These are phyloP conservation scores for Cucurbitaria berberidis DNA, from an alignment of 2,329 filamentous ascomycete species.

Conservation along the genomic window DNA sequence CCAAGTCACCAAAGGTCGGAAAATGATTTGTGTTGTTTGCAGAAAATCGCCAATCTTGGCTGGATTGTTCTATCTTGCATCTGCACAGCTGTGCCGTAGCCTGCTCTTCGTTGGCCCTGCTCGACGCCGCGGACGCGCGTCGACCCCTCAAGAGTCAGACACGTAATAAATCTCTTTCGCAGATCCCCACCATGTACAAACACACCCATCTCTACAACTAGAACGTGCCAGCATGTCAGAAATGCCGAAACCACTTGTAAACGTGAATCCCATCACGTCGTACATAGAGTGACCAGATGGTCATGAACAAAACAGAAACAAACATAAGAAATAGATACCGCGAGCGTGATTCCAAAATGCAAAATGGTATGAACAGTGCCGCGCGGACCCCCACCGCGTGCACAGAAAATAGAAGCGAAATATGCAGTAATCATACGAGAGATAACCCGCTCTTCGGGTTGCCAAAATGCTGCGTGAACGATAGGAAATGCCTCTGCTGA, in stretches of 20 bases:
- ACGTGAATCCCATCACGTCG: conserved; percentile 23
- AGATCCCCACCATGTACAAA: conserved; percentile 24
- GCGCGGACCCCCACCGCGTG: conserved; percentile 26
- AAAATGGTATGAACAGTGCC: conserved; percentile 41
- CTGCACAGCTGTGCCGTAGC: conserved; percentile 7
- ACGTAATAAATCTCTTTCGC: conserved; percentile 11
- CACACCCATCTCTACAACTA: conserved; percentile 21
- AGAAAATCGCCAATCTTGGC: conserved; percentile 23
- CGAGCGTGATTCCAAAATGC: conserved; percentile 30
- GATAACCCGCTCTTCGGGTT: conserved; percentile 14
- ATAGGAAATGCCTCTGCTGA: conserved; percentile 34
- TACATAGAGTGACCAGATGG: conserved; percentile 23
- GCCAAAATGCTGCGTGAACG: conserved; percentile 31
- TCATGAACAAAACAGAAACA: conserved; percentile 33
- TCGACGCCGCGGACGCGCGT: conserved; percentile 26
- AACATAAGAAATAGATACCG: conserved; percentile 39
- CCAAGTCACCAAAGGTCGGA: neutral
- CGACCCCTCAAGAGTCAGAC: conserved; percentile 23
- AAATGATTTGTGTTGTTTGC: conserved; percentile 7
- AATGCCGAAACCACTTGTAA: conserved; percentile 11
- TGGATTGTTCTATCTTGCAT: conserved; percentile 21
- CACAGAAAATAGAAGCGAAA: conserved; percentile 26
- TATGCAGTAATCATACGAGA: conserved; percentile 24
- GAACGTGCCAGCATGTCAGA: conserved; percentile 11
- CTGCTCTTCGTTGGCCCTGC: conserved; percentile 9